Percentiles rank a stretch among this genome's conserved stretches.
Evolutionary conservation across 331 rosid genomes (phyloP).

Genomic region (Stylosanthes scabra): DNA sequence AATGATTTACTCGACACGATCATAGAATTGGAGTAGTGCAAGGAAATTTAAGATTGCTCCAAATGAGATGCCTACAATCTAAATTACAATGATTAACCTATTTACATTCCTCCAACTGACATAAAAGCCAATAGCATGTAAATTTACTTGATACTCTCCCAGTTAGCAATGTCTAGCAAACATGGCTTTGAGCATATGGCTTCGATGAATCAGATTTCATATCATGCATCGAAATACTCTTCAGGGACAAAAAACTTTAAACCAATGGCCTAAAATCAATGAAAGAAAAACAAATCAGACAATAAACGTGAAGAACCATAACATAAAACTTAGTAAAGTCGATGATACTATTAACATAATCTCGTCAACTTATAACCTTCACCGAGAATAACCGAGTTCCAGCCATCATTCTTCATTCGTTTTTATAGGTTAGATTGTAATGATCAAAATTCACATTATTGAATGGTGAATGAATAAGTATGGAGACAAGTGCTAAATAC

Average conservation of each 20-base stretch:
- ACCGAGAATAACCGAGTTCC: too few species aligned
- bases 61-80: neutral
- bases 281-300: constrained; percentile 14
- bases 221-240: constrained; percentile 61
- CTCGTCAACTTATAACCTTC: too few species aligned
- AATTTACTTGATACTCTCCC: constrained; percentile 13
- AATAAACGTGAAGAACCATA: constrained; percentile 3
- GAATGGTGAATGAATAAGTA: too few species aligned
- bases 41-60: constrained; percentile 5
- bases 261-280: constrained; percentile 74
- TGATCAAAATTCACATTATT: too few species aligned
- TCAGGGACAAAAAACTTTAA: constrained; percentile 87
- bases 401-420: too few species aligned
- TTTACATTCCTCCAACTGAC: constrained; percentile 24
- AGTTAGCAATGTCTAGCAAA: constrained; percentile 16
- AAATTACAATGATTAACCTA: constrained; percentile 15
- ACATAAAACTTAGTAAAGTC: neutral
- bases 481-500: too few species aligned
- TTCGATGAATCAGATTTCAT: constrained; percentile 26
- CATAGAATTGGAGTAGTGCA: neutral
- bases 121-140: neutral
- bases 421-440: too few species aligned
- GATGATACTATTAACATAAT: too few species aligned
- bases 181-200: constrained; percentile 5
- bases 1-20: neutral